phyloP scores from a whole-genome alignment of 2,329 filamentous ascomycete genomes.

The Diaporthe citrichinensis region DNA sequence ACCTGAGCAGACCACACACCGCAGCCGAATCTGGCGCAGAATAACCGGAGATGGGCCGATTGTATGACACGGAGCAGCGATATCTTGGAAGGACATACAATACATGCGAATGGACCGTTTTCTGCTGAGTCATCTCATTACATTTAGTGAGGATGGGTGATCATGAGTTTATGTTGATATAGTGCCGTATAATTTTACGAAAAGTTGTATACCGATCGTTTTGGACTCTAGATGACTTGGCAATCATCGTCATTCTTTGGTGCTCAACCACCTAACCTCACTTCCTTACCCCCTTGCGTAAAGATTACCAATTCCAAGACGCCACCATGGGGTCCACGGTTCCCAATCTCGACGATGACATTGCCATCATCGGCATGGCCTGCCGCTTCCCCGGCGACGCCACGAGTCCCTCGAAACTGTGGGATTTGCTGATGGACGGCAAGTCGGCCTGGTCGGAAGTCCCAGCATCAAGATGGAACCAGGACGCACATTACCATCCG shows the following conservation, averaged over 20 bases:
- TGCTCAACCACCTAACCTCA: slow-evolving; percentile 28
- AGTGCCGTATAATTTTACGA: slow-evolving; percentile 14
- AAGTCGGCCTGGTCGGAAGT: slow-evolving; percentile 31
- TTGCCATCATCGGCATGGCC: slow-evolving; percentile 43
- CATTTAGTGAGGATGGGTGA: not conserved
- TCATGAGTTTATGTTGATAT: slow-evolving; percentile 26
- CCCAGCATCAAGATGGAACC: slow-evolving; percentile 35
- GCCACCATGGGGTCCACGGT: slow-evolving; percentile 32
- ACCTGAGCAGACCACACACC: slow-evolving; percentile 12
- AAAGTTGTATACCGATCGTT: not conserved
- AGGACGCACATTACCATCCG: slow-evolving; percentile 33
- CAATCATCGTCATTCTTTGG: slow-evolving; percentile 1
- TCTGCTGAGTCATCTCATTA: slow-evolving; percentile 16
- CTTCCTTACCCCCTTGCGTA: not conserved
- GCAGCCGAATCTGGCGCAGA: not conserved
- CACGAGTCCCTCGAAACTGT: slow-evolving; percentile 52
- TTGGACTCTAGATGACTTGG: not conserved
- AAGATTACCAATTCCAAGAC: not conserved
- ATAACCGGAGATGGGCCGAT: slow-evolving; percentile 10
- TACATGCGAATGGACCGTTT: slow-evolving; percentile 4
- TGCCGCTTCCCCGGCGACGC: slow-evolving; percentile 56
- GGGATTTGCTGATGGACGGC: slow-evolving; percentile 45
- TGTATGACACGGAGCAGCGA: slow-evolving; percentile 5
- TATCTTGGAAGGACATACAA: slow-evolving; percentile 10
- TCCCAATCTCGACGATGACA: slow-evolving; percentile 16